Conservation (phyloP, 2,329 filamentous ascomycete genomes). For the Simplicillium aogashimaense region DNA sequence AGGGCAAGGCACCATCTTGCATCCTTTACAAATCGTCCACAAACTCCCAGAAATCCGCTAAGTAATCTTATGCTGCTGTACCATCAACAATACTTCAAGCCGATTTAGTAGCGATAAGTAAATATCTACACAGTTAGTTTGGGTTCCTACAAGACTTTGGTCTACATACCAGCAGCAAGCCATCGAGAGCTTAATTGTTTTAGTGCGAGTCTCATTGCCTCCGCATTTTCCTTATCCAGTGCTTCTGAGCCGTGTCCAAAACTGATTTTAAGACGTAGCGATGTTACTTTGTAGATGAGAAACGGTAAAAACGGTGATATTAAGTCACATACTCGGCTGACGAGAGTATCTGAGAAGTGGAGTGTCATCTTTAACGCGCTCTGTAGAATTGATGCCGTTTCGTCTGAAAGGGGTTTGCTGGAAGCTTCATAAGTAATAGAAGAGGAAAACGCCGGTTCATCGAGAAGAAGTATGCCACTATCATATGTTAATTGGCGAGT, state of each 20-base stretch:
- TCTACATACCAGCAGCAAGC: slow-evolving; percentile 1
- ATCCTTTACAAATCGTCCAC: no score
- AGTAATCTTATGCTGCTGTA: no score
- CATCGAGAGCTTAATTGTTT: background rate
- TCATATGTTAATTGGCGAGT: background rate
- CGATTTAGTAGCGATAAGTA: background rate
- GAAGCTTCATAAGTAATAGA: background rate
- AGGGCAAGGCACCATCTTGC: no score
- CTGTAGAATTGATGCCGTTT: background rate
- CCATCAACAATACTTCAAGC: background rate
- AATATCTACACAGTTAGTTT: background rate
- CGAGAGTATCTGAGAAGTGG: background rate
- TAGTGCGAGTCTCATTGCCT: background rate
- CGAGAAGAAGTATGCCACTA: slow-evolving; percentile 1
- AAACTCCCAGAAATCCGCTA: no score
- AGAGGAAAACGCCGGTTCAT: background rate
- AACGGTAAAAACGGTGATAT: slow-evolving; percentile 1
- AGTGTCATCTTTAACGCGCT: background rate
- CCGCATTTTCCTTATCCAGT: background rate
- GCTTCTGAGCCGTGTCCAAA: background rate
- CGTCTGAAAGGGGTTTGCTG: background rate
- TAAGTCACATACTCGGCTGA: background rate
- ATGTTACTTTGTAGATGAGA: background rate
- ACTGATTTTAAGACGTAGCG: background rate
- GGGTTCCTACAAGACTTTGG: background rate